A percentile compares a stretch with the other conserved stretches of the same genome.
Conservation (phyloP, 2,329 filamentous ascomycete species). For the Fusarium nurragi region DNA sequence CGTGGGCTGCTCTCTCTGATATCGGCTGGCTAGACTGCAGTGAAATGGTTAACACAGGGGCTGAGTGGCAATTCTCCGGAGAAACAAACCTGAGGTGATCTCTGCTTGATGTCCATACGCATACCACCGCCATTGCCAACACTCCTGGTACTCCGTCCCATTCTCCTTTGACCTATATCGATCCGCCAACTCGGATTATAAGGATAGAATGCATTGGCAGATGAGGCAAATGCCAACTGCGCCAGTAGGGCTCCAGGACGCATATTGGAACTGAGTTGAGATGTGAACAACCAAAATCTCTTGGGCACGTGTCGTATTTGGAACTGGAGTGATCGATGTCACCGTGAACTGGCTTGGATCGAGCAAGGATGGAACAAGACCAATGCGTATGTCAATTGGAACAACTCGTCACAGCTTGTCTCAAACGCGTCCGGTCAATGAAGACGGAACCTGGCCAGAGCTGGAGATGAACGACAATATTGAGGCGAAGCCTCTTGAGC, state of each 20-base stretch:
- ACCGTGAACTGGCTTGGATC: constrained; percentile 3
- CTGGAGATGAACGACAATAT: not conserved
- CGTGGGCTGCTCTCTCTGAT: constrained; percentile 50
- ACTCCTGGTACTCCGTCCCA: constrained; percentile 39
- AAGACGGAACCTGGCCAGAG: constrained; percentile 3
- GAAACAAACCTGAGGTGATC: constrained; percentile 47
- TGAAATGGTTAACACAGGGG: constrained; percentile 21
- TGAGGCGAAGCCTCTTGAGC: constrained; percentile 26
- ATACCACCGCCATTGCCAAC: constrained; percentile 40
- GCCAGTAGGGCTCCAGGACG: constrained; percentile 51
- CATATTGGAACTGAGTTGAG: constrained; percentile 50
- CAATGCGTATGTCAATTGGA: constrained; percentile 19
- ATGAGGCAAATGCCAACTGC: constrained; percentile 58
- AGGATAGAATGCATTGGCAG: constrained; percentile 59
- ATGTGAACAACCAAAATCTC: constrained; percentile 11
- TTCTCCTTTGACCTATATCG: constrained; percentile 40
- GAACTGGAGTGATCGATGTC: constrained; percentile 22
- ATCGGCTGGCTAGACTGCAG: constrained; percentile 48
- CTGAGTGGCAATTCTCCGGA: not conserved
- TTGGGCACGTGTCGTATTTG: not conserved
- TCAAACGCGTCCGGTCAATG: constrained; percentile 25
- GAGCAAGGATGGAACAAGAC: constrained; percentile 4
- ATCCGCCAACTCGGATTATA: constrained; percentile 53
- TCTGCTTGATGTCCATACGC: constrained; percentile 56
- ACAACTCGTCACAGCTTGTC: constrained; percentile 37